phyloP scores from a whole-genome alignment of 176 grass and related monocot genomes.

The Thalia dealbata region DNA sequence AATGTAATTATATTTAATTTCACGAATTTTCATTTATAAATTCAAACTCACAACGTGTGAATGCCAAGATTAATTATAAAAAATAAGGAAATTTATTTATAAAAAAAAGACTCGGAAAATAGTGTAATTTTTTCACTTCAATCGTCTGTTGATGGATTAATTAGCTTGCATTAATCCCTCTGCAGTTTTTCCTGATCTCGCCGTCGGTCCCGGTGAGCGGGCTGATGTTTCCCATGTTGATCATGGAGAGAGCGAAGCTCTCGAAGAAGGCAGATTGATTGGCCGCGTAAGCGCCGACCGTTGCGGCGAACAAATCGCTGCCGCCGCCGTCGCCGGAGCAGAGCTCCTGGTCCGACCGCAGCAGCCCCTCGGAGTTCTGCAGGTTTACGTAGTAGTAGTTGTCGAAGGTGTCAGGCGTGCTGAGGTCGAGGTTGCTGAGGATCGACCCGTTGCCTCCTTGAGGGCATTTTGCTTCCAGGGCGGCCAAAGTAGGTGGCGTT shows the following conservation, averaged over 20 bases:
- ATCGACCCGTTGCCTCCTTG: conserved; percentile 26
- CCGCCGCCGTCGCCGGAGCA: conserved; percentile 34
- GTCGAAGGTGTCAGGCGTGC: conserved; percentile 72
- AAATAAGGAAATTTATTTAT: no score
- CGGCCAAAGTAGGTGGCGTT: conserved; percentile 32
- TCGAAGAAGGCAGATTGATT: conserved; percentile 59
- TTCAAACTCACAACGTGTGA: no score
- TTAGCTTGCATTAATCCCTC: conserved; percentile 43
- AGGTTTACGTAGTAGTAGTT: conserved; percentile 59
- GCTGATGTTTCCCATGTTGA: conserved; percentile 71
- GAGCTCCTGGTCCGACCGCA: conserved; percentile 72
- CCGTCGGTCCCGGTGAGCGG: conserved; percentile 44
- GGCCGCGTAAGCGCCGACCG: conserved; percentile 36
- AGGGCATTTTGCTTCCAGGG: conserved; percentile 37
- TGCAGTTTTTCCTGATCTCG: conserved; percentile 56
- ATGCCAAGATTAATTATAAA: no score
- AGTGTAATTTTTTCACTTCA: no score
- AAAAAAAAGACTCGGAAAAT: no score
- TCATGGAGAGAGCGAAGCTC: conserved; percentile 54
- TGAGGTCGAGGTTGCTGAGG: conserved; percentile 55
- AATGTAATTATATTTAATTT: no score
- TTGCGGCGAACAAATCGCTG: conserved; percentile 31
- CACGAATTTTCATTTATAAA: no score
- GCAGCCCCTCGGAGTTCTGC: conserved; percentile 34
- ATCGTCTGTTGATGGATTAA: no score